phyloP scores from a whole-genome alignment of 306 rosid species.

The Dicorynia guianensis region DNA sequence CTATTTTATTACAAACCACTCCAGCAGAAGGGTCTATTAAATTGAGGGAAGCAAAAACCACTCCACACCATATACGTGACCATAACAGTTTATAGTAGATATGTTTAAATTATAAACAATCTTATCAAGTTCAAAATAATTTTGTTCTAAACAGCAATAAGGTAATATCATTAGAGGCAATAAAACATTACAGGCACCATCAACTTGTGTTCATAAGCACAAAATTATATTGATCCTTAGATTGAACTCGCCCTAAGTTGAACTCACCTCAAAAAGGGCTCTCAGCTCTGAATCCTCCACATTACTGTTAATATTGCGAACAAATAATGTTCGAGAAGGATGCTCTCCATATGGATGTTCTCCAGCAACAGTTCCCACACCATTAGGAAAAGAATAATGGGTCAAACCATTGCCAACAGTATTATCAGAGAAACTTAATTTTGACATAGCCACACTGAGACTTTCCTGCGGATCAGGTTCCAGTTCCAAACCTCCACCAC shows the following conservation, averaged over 20 bases:
- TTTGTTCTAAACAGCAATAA: conserved; percentile 16
- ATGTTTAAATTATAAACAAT: not conserved
- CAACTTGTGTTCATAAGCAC: conserved; percentile 18
- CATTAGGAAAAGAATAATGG: conserved; percentile 66
- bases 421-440: conserved; percentile 66
- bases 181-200: conserved; percentile 14
- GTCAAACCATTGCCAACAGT: conserved; percentile 60
- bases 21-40: conserved; percentile 1
- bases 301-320: conserved; percentile 89
- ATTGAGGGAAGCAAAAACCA: not conserved
- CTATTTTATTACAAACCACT: not conserved
- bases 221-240: conserved; percentile 14
- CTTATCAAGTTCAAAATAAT: not conserved
- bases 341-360: conserved; percentile 97
- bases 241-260: conserved; percentile 27
- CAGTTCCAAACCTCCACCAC: conserved; percentile 91
- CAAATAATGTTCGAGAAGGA: conserved; percentile 94
- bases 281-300: conserved; percentile 91
- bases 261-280: conserved; percentile 80
- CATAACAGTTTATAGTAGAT: not conserved
- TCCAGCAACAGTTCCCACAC: conserved; percentile 83
- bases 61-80: not conserved
- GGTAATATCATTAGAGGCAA: conserved; percentile 13
- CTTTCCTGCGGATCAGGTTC: conserved; percentile 72
- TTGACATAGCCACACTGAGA: conserved; percentile 61